Evolutionary conservation across 2,329 filamentous ascomycete species (phyloP).

Genomic region (Lachnellula cervina): DNA sequence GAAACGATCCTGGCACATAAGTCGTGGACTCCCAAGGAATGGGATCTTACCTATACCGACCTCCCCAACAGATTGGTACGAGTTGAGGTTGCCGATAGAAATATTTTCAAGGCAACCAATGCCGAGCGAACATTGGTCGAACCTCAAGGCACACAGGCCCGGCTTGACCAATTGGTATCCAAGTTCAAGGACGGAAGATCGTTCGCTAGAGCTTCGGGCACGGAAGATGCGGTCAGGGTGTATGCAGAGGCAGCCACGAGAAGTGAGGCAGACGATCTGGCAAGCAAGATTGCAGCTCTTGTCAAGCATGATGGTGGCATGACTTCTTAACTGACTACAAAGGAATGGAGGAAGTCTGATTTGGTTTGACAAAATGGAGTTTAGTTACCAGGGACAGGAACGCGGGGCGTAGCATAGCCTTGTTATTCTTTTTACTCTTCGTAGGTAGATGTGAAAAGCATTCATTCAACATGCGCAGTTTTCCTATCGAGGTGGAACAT

Average conservation of each 20-base stretch:
- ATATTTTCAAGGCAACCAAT: conserved; percentile 84
- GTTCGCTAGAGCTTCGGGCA: conserved; percentile 90
- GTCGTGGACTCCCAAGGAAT: conserved; percentile 82
- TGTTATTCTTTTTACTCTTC: not conserved
- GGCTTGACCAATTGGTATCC: conserved; percentile 81
- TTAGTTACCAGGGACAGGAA: not conserved
- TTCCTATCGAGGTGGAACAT: conserved; percentile 37
- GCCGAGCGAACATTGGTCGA: conserved; percentile 83
- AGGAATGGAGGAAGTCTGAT: conserved; percentile 4
- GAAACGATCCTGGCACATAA: conserved; percentile 97
- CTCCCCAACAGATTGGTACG: conserved; percentile 93
- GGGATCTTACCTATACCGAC: conserved; percentile 89
- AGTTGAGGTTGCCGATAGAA: conserved; percentile 83
- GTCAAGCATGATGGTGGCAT: conserved; percentile 19
- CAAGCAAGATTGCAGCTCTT: conserved; percentile 62
- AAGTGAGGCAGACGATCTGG: conserved; percentile 85
- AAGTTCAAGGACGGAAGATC: conserved; percentile 87
- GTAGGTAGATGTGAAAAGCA: not conserved
- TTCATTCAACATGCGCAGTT: not conserved
- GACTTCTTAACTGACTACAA: not conserved
- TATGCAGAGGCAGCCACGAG: conserved; percentile 91
- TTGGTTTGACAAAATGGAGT: conserved; percentile 5
- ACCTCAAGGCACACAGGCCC: conserved; percentile 72
- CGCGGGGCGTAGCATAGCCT: not conserved
- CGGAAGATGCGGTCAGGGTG: conserved; percentile 91